Evolutionary conservation across 345 rosid species (phyloP).

Genomic region (Moringa oleifera): DNA sequence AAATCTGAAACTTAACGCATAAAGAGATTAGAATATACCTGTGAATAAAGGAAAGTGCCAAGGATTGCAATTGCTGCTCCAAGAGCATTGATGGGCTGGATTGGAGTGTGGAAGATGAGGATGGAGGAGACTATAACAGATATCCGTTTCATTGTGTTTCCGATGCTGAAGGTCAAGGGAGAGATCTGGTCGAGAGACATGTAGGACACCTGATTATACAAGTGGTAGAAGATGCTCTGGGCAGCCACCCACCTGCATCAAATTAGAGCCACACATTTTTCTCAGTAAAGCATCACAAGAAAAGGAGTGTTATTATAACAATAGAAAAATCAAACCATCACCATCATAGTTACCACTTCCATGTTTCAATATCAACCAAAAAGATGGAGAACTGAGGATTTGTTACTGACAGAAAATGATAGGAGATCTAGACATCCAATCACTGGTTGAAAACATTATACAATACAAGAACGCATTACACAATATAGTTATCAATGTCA

Average conservation of each 20-base stretch:
- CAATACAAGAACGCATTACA: no score
- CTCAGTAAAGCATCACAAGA: constrained; percentile 5
- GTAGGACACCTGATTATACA: constrained; percentile 79
- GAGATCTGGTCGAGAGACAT: constrained; percentile 81
- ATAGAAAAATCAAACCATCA: neutral
- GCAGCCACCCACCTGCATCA: constrained; percentile 75
- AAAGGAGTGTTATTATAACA: neutral
- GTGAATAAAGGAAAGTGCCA: constrained; percentile 77
- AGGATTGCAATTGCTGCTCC: constrained; percentile 80
- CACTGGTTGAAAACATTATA: neutral
- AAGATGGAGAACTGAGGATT: neutral
- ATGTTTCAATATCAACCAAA: neutral
- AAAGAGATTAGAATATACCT: constrained; percentile 29
- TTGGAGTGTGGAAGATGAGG: constrained; percentile 69
- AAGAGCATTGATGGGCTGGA: constrained; percentile 64
- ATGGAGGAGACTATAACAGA: constrained; percentile 74
- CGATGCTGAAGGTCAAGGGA: constrained; percentile 69
- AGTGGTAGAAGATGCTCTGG: constrained; percentile 74
- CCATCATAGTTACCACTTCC: neutral
- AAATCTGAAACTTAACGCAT: neutral
- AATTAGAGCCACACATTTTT: constrained; percentile 17
- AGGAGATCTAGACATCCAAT: neutral
- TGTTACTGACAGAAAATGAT: neutral
- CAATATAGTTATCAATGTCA: neutral
- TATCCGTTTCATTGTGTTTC: constrained; percentile 83